Base-by-base conservation (phyloP, 306 rosid genomes). In the Fragaria nilgerrensis region DNA sequence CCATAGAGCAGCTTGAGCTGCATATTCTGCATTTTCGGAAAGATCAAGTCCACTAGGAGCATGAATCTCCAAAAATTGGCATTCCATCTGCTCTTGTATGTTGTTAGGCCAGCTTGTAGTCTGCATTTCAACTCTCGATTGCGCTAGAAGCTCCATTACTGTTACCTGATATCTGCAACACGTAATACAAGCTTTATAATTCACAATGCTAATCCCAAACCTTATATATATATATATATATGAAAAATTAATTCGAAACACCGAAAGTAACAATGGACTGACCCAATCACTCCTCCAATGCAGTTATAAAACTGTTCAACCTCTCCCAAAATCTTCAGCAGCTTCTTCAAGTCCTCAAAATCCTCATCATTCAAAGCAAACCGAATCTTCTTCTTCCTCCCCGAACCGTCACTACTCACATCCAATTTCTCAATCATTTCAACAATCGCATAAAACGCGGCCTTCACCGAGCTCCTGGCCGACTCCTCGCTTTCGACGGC, bases 221-320 rank as follows among this genome's bases (percentile, higher is more conserved):
- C 48, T 44, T 50, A 22, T 19, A 10, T 48, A 48, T 29, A n/a
- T 50, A 22, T 19, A 10, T 48, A 48, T 29, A n/a, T 50, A 70
- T 3, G 44, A 2, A 34, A 64, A 65, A 16, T 9, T 3, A 56
- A 56, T 56, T 56, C 62, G 29, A 56, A 56, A 1, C n/a, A 20
- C 12, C 25, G 5, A 55, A 59, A 32, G 4, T 32, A 32, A 59
- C 3, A 74, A 47, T 74, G 66, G 75, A 86, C 88, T 87, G 44
- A 96, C 99, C 98, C 98, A 67, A 96, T 89, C 64, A 96, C 86
- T 74, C 99, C 99, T 37, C 99, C 99, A 86, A 96, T 87, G 85
- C 99, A 91, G 68, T 92, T 90, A 82, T 96, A 96, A 83, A 92
- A 96, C 27, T 79, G 72, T 65, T 96, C 99, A 73, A 92, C 79